Base-by-base conservation (phyloP, 768 basidiomycete species). In the Xanthoconium purpureum region DNA sequence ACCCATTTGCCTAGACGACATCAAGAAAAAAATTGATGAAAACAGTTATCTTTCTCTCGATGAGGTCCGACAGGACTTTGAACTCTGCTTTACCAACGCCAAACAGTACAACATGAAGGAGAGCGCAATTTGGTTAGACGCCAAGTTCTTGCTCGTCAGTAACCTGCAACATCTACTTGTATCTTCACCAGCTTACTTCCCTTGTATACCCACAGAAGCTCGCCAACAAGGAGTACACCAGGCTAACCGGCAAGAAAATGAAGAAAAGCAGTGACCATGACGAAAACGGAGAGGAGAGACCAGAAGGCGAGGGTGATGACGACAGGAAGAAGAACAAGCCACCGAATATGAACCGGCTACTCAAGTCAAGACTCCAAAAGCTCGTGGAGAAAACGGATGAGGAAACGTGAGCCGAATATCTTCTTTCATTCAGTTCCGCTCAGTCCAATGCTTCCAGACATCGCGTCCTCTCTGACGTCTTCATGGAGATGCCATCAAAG, bases 1-100 rank as follows among this genome's bases (percentile, higher is more conserved):
- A 28, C 94, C 95, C 32, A 91, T 97, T 63, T 86, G 91, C 29
- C 77, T 97, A 49, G 89, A 92, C 43, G 91, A 95, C 60, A 93
- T 97, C 75, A 92, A 92, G 79, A 80, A 83, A 63, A 81, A 83
- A 64, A 78, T 94, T 29, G 85, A 88, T 45, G 73, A 75, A 49
- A 75, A 77, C 54, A 66, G 60, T 13, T 94, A 94, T 64, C 61
- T 76, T 14, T 81, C 84, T 13, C 75, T 93, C 45, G 82, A 85
- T 48, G 82, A 79, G 11, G 84, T 91, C 63, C 84, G 80, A 65
- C 77, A 77, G 42, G 89, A 90, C 65, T 82, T 92, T 49, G 89
- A 92, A 64, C 74, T 84, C 39, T 87, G 88, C 67, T 93, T 93
- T 67, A 79, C 77, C 63, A 92, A 93, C 66, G 89, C 89, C 28